These are phyloP conservation scores for Pulicaria dysenterica DNA, from an alignment of 129 eudicot species.

Conservation along the genomic window DNA sequence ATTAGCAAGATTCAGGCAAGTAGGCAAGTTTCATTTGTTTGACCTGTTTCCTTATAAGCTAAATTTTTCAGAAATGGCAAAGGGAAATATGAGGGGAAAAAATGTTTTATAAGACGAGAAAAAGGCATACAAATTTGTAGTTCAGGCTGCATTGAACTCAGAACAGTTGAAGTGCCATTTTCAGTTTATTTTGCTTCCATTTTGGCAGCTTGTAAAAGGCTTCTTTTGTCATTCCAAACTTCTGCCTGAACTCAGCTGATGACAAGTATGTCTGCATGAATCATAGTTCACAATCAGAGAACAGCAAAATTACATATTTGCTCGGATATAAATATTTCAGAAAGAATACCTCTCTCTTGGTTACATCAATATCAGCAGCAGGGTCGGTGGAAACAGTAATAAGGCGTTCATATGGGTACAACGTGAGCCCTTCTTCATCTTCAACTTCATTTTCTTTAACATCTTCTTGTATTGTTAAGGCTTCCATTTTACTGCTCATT, in stretches of 20 bases:
- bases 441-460: constrained; percentile 77
- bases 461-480: constrained; percentile 77
- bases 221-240: constrained; percentile 81
- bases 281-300: not conserved
- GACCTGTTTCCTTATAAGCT: not conserved
- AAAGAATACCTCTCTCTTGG: constrained; percentile 83
- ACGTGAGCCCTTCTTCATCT: constrained; percentile 80
- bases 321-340: not conserved
- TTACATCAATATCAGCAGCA: constrained; percentile 71
- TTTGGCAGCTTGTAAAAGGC: constrained; percentile 87
- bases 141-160: constrained; percentile 42
- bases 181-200: constrained; percentile 97
- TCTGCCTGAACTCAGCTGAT: constrained; percentile 83
- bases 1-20: too few species aligned
- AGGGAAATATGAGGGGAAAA: not conserved
- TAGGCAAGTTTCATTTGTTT: too few species aligned
- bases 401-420: constrained; percentile 82
- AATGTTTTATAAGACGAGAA: not conserved
- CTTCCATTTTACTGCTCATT: constrained; percentile 58
- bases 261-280: constrained; percentile 79
- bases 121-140: constrained; percentile 41
- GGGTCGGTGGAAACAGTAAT: constrained; percentile 63
- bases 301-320: not conserved
- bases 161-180: constrained; percentile 77
- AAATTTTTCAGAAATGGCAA: not conserved